Conservation (phyloP, 2,329 filamentous ascomycete species). For the Diplodia scrobiculata region DNA sequence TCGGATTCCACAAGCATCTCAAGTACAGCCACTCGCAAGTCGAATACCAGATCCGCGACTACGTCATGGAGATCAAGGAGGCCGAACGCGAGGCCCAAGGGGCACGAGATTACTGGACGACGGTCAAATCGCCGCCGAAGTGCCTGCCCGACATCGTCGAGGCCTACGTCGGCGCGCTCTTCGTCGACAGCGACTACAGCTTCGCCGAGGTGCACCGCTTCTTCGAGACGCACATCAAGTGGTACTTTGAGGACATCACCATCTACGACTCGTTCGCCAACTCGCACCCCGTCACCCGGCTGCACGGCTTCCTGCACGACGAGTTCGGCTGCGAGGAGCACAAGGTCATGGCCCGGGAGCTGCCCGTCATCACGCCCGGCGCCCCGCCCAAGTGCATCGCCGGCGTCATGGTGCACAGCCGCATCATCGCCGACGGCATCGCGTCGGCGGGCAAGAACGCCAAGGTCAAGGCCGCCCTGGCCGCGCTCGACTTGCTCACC, state of each 20-base stretch:
- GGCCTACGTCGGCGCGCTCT: conserved; percentile 84
- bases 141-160: conserved; percentile 85
- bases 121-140: conserved; percentile 66
- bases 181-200: conserved; percentile 83
- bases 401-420: conserved; percentile 74
- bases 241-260: conserved; percentile 81
- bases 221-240: conserved; percentile 71
- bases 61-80: conserved; percentile 61
- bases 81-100: conserved; percentile 49
- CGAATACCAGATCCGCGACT: conserved; percentile 54
- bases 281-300: conserved; percentile 75
- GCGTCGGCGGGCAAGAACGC: conserved; percentile 71
- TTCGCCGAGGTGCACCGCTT: conserved; percentile 73
- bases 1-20: conserved; percentile 76
- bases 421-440: conserved; percentile 63
- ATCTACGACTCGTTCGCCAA: conserved; percentile 86
- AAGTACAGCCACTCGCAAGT: conserved; percentile 57
- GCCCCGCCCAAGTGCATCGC: conserved; percentile 59
- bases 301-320: conserved; percentile 65
- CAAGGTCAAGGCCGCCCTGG: conserved; percentile 66
- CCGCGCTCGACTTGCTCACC: conserved; percentile 56
- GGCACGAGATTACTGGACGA: conserved; percentile 43
- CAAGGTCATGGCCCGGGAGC: conserved; percentile 44
- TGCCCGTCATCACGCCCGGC: conserved; percentile 52
- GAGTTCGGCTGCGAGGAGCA: conserved; percentile 67